Percentiles rank a stretch among this genome's conserved stretches.
Evolutionary conservation across 2,329 filamentous ascomycete genomes (phyloP).

Genomic region (Knufia fluminis): DNA sequence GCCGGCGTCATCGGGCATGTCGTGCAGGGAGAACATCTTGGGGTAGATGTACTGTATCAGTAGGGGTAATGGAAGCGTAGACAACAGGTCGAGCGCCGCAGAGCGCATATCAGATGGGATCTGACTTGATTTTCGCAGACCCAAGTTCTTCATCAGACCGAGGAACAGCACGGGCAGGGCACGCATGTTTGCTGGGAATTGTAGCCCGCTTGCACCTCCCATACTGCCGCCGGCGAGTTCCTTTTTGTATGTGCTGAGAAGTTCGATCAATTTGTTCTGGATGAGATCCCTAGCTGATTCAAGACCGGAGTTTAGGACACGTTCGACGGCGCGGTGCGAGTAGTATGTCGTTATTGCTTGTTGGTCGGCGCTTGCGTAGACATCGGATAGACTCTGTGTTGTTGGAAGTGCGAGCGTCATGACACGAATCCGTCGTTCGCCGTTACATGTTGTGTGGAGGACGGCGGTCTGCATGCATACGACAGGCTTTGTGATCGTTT

Average conservation of each 20-base stretch:
- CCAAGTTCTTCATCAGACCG: conserved; percentile 92
- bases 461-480: conserved; percentile 92
- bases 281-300: conserved; percentile 86
- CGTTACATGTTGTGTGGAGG: conserved; percentile 94
- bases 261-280: conserved; percentile 82
- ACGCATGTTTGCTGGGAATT: conserved; percentile 87
- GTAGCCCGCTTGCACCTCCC: conserved; percentile 70
- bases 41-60: conserved; percentile 90
- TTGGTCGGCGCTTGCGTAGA: conserved; percentile 93
- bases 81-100: conserved; percentile 85
- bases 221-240: conserved; percentile 93
- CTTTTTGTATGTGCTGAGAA: conserved; percentile 92
- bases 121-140: conserved; percentile 82
- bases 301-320: conserved; percentile 72
- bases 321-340: conserved; percentile 94
- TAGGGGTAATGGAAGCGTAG: conserved; percentile 80
- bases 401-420: conserved; percentile 89
- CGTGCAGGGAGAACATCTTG: conserved; percentile 74
- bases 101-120: conserved; percentile 91
- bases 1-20: conserved; percentile 92
- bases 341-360: conserved; percentile 88
- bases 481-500: conserved; percentile 81
- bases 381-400: conserved; percentile 77
- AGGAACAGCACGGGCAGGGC: conserved; percentile 85
- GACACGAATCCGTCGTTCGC: conserved; percentile 88